Percentiles rank a stretch among this genome's conserved stretches.
phyloP scores from a whole-genome alignment of 805 yeast species.

The Tetrapisispora arboricola region DNA sequence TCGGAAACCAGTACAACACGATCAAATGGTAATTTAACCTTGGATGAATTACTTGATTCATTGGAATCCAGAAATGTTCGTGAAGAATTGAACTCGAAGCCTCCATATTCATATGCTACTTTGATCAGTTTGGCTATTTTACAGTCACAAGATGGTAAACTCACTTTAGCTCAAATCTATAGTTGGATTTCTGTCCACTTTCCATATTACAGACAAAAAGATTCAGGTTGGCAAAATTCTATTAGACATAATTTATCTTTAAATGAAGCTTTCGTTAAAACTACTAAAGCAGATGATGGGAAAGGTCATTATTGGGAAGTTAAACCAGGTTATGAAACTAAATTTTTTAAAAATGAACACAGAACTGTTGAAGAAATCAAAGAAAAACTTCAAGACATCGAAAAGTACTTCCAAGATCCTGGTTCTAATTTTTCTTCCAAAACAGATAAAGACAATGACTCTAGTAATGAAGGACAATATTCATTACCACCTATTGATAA shows the following conservation, averaged over 20 bases:
- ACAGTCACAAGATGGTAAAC: slow-evolving; percentile 30
- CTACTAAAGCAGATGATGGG: slow-evolving; percentile 83
- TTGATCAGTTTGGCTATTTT: slow-evolving; percentile 38
- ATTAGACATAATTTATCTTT: slow-evolving; percentile 88
- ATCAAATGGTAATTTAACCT: slow-evolving; percentile 22
- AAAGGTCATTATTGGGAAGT: slow-evolving; percentile 88
- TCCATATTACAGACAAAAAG: slow-evolving; percentile 69
- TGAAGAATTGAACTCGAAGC: slow-evolving; percentile 38
- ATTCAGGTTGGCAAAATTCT: slow-evolving; percentile 96
- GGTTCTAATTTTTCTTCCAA: background rate
- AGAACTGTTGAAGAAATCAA: slow-evolving; percentile 19
- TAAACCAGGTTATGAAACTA: slow-evolving; percentile 70
- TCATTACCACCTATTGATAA: background rate
- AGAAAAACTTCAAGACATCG: slow-evolving; percentile 12
- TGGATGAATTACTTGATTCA: slow-evolving; percentile 22
- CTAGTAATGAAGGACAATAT: background rate
- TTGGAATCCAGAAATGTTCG: slow-evolving; percentile 14
- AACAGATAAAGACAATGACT: background rate
- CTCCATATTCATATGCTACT: slow-evolving; percentile 91
- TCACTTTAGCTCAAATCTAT: slow-evolving; percentile 78
- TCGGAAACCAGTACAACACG: slow-evolving; percentile 20
- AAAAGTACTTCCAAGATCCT: slow-evolving; percentile 7
- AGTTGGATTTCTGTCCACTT: slow-evolving; percentile 86
- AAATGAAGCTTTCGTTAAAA: slow-evolving; percentile 83
- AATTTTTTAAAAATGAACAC: slow-evolving; percentile 51